Percentiles rank a stretch among this genome's conserved stretches.
These are phyloP conservation scores for Fusarium veterinarium DNA, from an alignment of 2,329 filamentous ascomycete genomes.

Conservation along the genomic window DNA sequence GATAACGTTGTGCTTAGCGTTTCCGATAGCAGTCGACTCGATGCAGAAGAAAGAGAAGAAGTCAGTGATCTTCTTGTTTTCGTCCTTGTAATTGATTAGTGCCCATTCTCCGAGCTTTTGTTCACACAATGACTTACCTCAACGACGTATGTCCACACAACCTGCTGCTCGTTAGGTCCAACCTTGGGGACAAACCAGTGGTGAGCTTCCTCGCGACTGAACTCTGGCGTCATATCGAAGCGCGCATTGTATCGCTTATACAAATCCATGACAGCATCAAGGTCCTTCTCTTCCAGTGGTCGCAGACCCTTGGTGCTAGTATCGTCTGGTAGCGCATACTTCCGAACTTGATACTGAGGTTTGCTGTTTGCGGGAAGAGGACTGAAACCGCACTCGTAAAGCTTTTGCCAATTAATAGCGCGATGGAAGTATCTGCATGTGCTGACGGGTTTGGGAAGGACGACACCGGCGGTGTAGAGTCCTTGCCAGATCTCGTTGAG, in stretches of 20 bases:
- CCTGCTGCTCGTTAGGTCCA: slow-evolving; percentile 72
- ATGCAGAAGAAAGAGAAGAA: slow-evolving; percentile 98
- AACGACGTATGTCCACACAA: slow-evolving; percentile 94
- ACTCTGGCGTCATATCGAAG: slow-evolving; percentile 87
- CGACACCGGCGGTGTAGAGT: slow-evolving; percentile 92
- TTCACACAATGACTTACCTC: slow-evolving; percentile 64
- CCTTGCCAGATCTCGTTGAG: slow-evolving; percentile 89
- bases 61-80: slow-evolving; percentile 87
- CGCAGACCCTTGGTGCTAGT: slow-evolving; percentile 82
- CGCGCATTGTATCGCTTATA: slow-evolving; percentile 81
- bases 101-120: no score
- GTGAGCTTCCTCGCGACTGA: slow-evolving; percentile 81
- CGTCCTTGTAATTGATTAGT: slow-evolving; percentile 51
- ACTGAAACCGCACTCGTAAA: slow-evolving; percentile 94
- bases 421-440: slow-evolving; percentile 97
- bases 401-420: slow-evolving; percentile 93
- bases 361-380: slow-evolving; percentile 86
- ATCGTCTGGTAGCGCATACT: slow-evolving; percentile 82
- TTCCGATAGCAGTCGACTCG: slow-evolving; percentile 90
- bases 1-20: slow-evolving; percentile 80
- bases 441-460: slow-evolving; percentile 90
- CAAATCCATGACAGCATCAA: slow-evolving; percentile 79
- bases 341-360: slow-evolving; percentile 84
- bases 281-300: slow-evolving; percentile 81
- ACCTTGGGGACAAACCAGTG: slow-evolving; percentile 86